Evolutionary conservation across 192 early-diverging fungal genomes (phyloP), one percentile per base, ranked within the genome.

Genomic region (Podochytrium sp.): DNA sequence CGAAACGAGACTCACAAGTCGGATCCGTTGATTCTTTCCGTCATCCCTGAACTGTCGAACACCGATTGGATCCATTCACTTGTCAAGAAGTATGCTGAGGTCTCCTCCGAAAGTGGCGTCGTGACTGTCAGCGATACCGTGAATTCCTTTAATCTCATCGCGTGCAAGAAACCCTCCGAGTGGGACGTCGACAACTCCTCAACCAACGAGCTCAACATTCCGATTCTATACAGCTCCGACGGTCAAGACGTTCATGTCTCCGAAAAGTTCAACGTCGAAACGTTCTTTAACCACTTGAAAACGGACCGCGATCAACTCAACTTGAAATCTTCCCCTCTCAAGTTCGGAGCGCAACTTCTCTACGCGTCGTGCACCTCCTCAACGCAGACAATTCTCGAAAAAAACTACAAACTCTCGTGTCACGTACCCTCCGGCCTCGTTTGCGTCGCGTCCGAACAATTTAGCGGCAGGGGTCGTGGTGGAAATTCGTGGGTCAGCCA

Each of bases 401-500:
- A 91, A 85, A 97, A 98, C 78, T 80, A 86, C 39, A 79, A 73
- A 38, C 81, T 98, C 47, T 79, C 89, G 18, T 74, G 86, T 60
- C 69, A 75, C 10, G 57, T 96, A 25, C 96, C 94, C 7, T 79
- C 81, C 20, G 97, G 97, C 3, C 83, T 95, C 18, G 91, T 94
- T 20, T 92, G 86, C 58, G 83, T 94, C 38, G 93, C 92, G 0
- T 86, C 93, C 2, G 80, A 91, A 55, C 97, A 99, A 81, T 76
- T 91, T 5, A 81, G 90, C n/a, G 96, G 95, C 12, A 49, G 66
- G 7, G 77, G 85, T 27, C 92, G 97, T 35, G 97, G 97, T 3
- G 82, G 88, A 25, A 99, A 99, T 75, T 86, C 92, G 2, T 99
- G 97, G 97, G 91, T 99, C 10, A 97, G 96, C 35, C 95, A 94